phyloP scores from a whole-genome alignment of 163 green algal species.

The Prototheca wickerhamii region DNA sequence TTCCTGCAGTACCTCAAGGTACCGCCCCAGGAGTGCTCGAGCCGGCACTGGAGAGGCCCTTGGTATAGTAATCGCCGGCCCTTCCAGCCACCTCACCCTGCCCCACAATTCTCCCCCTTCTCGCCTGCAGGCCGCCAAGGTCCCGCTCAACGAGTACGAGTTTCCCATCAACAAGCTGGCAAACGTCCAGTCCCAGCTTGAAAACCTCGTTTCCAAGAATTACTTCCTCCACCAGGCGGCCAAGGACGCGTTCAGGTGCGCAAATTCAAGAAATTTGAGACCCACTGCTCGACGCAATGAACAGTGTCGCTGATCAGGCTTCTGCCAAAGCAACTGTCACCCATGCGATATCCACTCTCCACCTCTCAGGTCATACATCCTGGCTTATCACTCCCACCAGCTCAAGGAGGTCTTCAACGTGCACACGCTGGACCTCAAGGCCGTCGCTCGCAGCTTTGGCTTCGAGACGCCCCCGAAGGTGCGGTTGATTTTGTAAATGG shows the following conservation, averaged over 20 bases:
- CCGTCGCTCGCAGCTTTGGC: constrained; percentile 84
- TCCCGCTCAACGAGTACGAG: constrained; percentile 97
- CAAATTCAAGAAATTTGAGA: neutral
- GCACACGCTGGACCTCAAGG: constrained; percentile 83
- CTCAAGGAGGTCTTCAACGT: constrained; percentile 98
- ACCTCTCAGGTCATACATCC: constrained; percentile 72
- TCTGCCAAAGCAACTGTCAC: neutral
- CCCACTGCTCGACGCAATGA: neutral
- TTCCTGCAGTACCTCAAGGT: constrained; percentile 91
- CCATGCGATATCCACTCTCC: neutral
- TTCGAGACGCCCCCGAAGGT: constrained; percentile 68
- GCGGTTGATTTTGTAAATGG: neutral
- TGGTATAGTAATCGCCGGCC: neutral
- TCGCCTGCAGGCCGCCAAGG: constrained; percentile 33
- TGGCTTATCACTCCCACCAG: constrained; percentile 94
- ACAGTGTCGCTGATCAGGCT: too few species aligned
- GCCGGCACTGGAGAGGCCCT: neutral
- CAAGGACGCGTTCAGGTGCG: constrained; percentile 43
- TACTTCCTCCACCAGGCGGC: constrained; percentile 92
- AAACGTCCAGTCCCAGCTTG: constrained; percentile 94
- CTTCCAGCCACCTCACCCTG: neutral
- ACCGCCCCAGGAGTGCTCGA: constrained; percentile 17
- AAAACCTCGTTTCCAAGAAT: constrained; percentile 97
- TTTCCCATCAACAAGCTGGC: constrained; percentile 91
- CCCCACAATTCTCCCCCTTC: neutral